A percentile compares a stretch with the other conserved stretches of the same genome.
Conservation (phyloP, 352 stramenopile genomes). For the Pythium sukuiense region DNA sequence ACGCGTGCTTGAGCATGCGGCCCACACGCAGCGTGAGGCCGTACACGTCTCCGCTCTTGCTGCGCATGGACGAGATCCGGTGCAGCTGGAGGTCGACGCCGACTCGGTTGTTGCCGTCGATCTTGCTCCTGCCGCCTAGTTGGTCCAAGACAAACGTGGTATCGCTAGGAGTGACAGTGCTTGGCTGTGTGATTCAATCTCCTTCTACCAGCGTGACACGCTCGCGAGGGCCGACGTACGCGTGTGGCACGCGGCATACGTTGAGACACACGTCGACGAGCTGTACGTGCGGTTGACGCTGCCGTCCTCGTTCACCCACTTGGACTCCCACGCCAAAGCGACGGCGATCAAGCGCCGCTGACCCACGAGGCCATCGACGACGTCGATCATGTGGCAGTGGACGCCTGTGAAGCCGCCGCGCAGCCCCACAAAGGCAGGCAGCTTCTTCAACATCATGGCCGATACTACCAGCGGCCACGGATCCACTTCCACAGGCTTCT, state of each 20-base stretch:
- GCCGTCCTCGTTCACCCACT: no score
- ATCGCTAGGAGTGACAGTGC: conserved; percentile 38
- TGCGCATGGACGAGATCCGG: conserved; percentile 75
- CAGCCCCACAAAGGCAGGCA: background rate
- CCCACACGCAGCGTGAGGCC: conserved; percentile 78
- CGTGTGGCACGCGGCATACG: conserved; percentile 32
- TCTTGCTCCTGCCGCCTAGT: conserved; percentile 44
- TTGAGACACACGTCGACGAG: conserved; percentile 49
- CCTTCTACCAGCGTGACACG: conserved; percentile 14
- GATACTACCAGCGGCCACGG: background rate
- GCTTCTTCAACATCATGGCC: no score
- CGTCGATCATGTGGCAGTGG: conserved; percentile 6
- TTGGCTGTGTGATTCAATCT: background rate
- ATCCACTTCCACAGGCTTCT: no score
- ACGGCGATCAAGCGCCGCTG: background rate
- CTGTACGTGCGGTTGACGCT: no score
- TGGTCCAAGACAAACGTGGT: conserved; percentile 50
- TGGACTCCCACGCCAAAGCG: conserved; percentile 2
- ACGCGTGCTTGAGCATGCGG: conserved; percentile 55
- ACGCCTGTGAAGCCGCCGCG: conserved; percentile 4
- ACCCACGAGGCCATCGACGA: background rate
- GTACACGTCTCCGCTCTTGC: conserved; percentile 54
- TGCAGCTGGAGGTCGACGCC: conserved; percentile 74
- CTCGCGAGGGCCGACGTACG: conserved; percentile 33
- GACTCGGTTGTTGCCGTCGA: conserved; percentile 78